Evolutionary conservation across 768 basidiomycete genomes (phyloP).

Genomic region (Agaricus sinodeliciosus): DNA sequence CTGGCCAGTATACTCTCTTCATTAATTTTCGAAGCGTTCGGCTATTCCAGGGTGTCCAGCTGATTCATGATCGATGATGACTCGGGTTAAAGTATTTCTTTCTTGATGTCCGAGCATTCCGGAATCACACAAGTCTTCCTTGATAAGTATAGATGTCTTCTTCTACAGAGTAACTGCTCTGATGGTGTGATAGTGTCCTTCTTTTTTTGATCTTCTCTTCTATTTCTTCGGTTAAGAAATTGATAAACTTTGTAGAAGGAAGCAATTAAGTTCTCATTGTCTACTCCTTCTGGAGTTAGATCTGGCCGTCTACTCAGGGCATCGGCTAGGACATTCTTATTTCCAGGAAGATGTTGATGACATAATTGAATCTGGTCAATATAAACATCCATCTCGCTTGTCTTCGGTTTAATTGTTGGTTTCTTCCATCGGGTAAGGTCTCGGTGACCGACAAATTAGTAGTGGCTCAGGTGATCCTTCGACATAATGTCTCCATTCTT

Average conservation of each 20-base stretch:
- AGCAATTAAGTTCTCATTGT: too few relatives aligned
- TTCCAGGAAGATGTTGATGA: too few relatives aligned
- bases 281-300: too few relatives aligned
- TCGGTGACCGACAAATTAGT: too few relatives aligned
- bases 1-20: constrained; percentile 17
- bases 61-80: constrained; percentile 7
- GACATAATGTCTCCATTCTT: neutral
- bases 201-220: too few relatives aligned
- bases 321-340: neutral
- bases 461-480: neutral
- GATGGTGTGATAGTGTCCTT: too few relatives aligned
- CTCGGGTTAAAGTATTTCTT: neutral
- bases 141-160: too few relatives aligned
- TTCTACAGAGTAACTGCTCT: too few relatives aligned
- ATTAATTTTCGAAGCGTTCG: neutral
- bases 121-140: constrained; percentile 6
- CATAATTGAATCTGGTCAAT: too few relatives aligned
- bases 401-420: neutral
- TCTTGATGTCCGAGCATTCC: neutral
- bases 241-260: too few relatives aligned
- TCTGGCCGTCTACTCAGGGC: too few relatives aligned
- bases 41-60: constrained; percentile 12
- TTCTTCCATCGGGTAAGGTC: neutral
- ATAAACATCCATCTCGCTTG: neutral
- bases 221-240: too few relatives aligned